phyloP scores from a whole-genome alignment of 441 rosid species.

The Populus hybrid region DNA sequence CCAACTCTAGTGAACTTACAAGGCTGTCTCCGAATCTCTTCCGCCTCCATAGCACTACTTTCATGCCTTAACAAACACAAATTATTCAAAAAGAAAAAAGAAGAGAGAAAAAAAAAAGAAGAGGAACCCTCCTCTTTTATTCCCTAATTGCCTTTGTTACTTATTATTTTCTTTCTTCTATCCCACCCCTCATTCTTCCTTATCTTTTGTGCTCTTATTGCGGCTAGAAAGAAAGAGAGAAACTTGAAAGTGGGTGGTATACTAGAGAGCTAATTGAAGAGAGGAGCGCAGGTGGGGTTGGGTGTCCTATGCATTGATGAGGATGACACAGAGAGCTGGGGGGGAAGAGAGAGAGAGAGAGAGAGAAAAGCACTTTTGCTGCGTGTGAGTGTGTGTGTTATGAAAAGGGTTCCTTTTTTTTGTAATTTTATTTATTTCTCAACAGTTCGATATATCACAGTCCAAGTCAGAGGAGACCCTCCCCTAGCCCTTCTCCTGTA shows the following conservation, averaged over 20 bases:
- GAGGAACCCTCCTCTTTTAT: constrained; percentile 8
- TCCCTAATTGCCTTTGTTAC: background rate
- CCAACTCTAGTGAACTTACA: constrained; percentile 58
- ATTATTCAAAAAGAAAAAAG: constrained; percentile 1
- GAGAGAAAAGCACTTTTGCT: constrained; percentile 30
- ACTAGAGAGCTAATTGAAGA: constrained; percentile 30
- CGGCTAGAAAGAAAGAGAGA: constrained; percentile 7
- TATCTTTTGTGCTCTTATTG: background rate
- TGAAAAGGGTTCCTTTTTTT: constrained; percentile 41
- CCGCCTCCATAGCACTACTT: constrained; percentile 82
- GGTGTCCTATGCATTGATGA: constrained; percentile 75
- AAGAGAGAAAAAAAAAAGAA: too few species aligned
- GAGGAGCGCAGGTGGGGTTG: constrained; percentile 42
- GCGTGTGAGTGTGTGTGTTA: constrained; percentile 20
- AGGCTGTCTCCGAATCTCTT: constrained; percentile 58
- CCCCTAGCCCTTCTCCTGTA: background rate
- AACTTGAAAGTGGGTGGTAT: constrained; percentile 7
- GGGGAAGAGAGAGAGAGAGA: too few species aligned
- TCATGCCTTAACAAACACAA: constrained; percentile 59
- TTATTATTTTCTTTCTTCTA: constrained; percentile 6
- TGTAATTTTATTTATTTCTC: too few species aligned
- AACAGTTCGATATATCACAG: constrained; percentile 63
- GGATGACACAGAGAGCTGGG: constrained; percentile 41
- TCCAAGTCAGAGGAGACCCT: constrained; percentile 69
- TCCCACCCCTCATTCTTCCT: background rate